phyloP scores from a whole-genome alignment of 257 asterid genomes.

The Solanum habrochaites region DNA sequence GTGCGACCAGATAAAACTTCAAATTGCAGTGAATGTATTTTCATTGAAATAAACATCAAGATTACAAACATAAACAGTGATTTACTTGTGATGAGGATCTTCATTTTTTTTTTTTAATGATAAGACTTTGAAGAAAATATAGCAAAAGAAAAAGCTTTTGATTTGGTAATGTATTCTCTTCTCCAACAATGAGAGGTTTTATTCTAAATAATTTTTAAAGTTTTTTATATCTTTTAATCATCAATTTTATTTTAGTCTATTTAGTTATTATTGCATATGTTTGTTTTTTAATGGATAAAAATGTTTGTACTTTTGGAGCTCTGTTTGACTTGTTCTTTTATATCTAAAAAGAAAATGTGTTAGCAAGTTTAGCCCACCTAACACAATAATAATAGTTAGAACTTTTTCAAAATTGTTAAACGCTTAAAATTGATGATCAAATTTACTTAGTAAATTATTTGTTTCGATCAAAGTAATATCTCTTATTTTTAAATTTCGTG shows the following conservation, averaged over 20 bases:
- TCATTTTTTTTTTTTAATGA: neutral
- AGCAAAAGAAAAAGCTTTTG: neutral
- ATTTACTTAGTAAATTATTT: neutral
- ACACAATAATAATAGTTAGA: too few species aligned
- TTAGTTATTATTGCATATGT: neutral
- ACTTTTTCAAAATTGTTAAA: neutral
- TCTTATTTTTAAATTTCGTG: neutral
- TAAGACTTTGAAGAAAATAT: neutral
- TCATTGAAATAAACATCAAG: neutral
- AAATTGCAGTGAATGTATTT: slow-evolving; percentile 58
- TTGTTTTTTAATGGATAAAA: neutral
- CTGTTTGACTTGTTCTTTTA: neutral
- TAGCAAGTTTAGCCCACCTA: neutral
- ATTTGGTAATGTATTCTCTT: neutral
- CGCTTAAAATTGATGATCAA: neutral
- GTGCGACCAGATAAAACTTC: slow-evolving; percentile 75
- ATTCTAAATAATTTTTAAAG: neutral
- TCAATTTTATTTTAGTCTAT: too few species aligned
- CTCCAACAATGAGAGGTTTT: neutral
- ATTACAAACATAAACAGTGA: neutral
- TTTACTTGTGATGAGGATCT: neutral
- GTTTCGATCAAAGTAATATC: too few species aligned
- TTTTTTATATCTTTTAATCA: neutral
- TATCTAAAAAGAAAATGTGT: too few species aligned
- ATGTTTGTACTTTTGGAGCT: neutral